Base-by-base conservation (phyloP, 2,329 filamentous ascomycete genomes). In the Juglanconis oblonga region DNA sequence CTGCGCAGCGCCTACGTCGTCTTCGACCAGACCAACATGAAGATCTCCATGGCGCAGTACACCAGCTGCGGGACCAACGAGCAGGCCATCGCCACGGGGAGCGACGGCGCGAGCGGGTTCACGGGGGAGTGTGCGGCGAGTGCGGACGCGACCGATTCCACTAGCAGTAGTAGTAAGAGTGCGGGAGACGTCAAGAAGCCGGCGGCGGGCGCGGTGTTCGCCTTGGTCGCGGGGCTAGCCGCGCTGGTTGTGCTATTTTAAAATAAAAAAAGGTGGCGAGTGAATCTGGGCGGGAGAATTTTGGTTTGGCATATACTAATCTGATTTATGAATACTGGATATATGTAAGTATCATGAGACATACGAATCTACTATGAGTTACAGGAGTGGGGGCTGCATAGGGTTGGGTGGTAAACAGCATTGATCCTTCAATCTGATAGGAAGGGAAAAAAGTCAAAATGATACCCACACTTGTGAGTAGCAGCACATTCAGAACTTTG, bases 11-110 rank as follows among this genome's bases (percentile, higher is more conserved):
- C 70, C 4, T 73, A 71, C 35, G 69, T 68, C 40, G 70, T 72
- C 32, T 72, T 69, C 32, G 71, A 73, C 64, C 71, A 73, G 67
- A 66, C 70, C 52, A 68, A 69, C 58, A 64, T 67, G 57, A 63
- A 64, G 48, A 57, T 74, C 45, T 68, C 67, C 52, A 57, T 74
- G 57, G 72, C 70, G 1, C 70, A 70, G 63, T 72, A 70, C 35
- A 67, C 67, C 9, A 66, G 67, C 64, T 74, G 72, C 62, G 70
- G 68, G 31, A 59, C 62, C 45, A 65, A 68, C 57, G 62, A 70
- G 55, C 65, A 70, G 38, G 64, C 68, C 8, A 72, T 73, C 50
- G 62, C 67, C 0, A 52, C 65, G 11, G 58, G 42, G 13, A 55
- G 42, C 33, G 47, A 7, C 14, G 60, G 58, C 40, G 65, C 58